Conservation (phyloP, 345 rosid genomes). For the Euphorbia lathyris region DNA sequence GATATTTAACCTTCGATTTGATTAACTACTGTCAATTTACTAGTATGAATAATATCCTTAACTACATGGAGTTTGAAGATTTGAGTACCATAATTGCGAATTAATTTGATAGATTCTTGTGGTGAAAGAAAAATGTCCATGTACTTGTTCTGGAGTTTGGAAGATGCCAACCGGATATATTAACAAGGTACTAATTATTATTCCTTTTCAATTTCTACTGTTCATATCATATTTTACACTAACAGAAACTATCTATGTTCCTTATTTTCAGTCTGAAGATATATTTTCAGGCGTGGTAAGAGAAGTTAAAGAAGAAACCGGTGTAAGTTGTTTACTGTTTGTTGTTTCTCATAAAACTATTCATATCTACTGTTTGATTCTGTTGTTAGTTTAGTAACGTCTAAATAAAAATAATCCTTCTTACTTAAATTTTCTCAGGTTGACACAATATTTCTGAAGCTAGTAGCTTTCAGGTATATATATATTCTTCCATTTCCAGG, state of each 20-base stretch:
- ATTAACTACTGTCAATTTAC: too few relatives aligned
- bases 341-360: too few relatives aligned
- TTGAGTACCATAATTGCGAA: background rate
- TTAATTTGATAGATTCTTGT: slow-evolving; percentile 36
- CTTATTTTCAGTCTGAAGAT: slow-evolving; percentile 43
- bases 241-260: too few relatives aligned
- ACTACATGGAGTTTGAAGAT: too few relatives aligned
- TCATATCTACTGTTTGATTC: too few relatives aligned
- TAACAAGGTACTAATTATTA: slow-evolving; percentile 32
- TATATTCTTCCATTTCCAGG: background rate
- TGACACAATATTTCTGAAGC: slow-evolving; percentile 37
- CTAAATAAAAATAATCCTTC: too few relatives aligned
- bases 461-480: slow-evolving; percentile 48
- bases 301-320: slow-evolving; percentile 64
- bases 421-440: slow-evolving; percentile 26
- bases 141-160: slow-evolving; percentile 43
- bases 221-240: too few relatives aligned
- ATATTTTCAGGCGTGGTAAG: slow-evolving; percentile 45
- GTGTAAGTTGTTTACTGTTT: slow-evolving; percentile 39
- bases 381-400: too few relatives aligned
- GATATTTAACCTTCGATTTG: too few relatives aligned
- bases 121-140: slow-evolving; percentile 48
- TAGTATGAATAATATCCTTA: too few relatives aligned
- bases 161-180: slow-evolving; percentile 56
- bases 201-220: background rate